These are phyloP conservation scores for Eucalyptus curtisii DNA, from an alignment of 345 rosid genomes.

Conservation along the genomic window DNA sequence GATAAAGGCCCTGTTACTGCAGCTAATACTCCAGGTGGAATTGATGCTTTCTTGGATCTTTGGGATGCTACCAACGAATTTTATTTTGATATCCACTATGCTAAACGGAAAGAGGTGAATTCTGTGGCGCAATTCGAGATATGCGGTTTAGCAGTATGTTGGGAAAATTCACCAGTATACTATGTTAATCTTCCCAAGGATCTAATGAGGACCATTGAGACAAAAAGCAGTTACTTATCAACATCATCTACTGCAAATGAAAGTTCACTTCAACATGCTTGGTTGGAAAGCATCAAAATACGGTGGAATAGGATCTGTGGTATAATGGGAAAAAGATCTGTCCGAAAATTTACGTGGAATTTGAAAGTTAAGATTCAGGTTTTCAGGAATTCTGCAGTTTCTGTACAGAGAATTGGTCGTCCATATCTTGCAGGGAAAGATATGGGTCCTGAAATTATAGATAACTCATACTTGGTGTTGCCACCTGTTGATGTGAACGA, in stretches of 20 bases:
- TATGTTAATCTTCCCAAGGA: slow-evolving; percentile 75
- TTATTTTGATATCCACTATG: slow-evolving; percentile 82
- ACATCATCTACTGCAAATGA: slow-evolving; percentile 15
- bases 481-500: slow-evolving; percentile 35
- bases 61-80: slow-evolving; percentile 63
- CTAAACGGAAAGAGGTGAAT: slow-evolving; percentile 34
- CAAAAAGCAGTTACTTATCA: slow-evolving; percentile 17
- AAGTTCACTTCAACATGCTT: slow-evolving; percentile 12
- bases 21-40: slow-evolving; percentile 51
- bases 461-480: slow-evolving; percentile 39
- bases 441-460: slow-evolving; percentile 35
- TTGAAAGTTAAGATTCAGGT: slow-evolving; percentile 84
- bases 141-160: slow-evolving; percentile 88
- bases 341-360: slow-evolving; percentile 81
- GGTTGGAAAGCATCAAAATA: slow-evolving; percentile 30
- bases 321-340: slow-evolving; percentile 54
- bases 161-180: slow-evolving; percentile 79
- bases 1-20: slow-evolving; percentile 72
- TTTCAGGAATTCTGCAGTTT: slow-evolving; percentile 55
- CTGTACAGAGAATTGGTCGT: slow-evolving; percentile 48
- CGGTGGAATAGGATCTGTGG: slow-evolving; percentile 71
- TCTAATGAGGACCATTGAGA: slow-evolving; percentile 32
- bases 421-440: slow-evolving; percentile 21
- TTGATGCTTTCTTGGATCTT: slow-evolving; percentile 79
- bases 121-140: slow-evolving; percentile 47